Conservation (phyloP, 2,329 filamentous ascomycete genomes). For the Colletotrichum acutatum region DNA sequence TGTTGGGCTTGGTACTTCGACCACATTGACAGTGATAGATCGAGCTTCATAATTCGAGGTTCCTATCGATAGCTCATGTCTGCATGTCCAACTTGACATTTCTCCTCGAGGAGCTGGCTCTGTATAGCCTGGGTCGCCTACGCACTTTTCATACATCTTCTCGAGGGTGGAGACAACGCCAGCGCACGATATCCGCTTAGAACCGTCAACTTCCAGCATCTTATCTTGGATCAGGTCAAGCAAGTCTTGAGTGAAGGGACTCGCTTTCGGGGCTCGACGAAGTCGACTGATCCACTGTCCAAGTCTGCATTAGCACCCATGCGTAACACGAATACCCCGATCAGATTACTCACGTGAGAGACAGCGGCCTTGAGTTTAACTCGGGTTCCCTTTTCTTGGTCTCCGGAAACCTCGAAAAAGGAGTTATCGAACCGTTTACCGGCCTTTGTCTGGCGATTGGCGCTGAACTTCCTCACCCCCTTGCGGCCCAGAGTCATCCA, state of each 20-base stretch:
- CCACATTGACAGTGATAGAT: neutral
- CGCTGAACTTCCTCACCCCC: neutral
- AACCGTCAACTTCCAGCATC: neutral
- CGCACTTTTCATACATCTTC: neutral
- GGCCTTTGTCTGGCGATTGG: neutral
- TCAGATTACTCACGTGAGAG: neutral
- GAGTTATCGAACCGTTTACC: neutral
- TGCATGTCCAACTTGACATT: neutral
- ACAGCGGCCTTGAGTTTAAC: neutral
- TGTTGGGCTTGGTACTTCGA: neutral
- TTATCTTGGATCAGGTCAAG: neutral
- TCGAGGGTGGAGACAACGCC: neutral
- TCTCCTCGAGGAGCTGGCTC: neutral
- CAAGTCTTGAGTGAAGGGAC: neutral
- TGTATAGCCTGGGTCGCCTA: neutral
- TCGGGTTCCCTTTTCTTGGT: neutral
- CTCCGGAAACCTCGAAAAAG: neutral
- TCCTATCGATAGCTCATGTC: neutral
- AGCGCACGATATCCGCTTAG: neutral
- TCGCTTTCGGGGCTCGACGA: neutral
- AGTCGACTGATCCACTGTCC: constrained; percentile 9
- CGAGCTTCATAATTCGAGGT: neutral
- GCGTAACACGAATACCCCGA: neutral
- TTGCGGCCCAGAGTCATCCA: constrained; percentile 10
- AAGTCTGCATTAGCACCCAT: neutral